Base-by-base conservation (phyloP, 805 yeast genomes). In the Priceomyces medius region DNA sequence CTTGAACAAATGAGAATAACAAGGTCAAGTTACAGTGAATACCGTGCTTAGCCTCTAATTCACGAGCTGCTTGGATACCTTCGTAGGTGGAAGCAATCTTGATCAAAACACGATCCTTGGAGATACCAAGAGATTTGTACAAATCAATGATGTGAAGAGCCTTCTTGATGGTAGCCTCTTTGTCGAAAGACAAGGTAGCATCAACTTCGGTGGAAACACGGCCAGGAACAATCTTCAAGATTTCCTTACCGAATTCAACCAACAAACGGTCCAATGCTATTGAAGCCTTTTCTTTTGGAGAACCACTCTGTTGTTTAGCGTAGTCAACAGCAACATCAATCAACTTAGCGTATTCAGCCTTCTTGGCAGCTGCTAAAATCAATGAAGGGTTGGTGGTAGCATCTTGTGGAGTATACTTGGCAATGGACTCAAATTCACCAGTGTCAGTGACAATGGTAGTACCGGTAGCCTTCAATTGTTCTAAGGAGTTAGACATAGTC, bases 181-280 rank as follows among this genome's bases (percentile, higher is more conserved):
- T 93, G 79, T 93, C 90, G 66, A 89, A 93, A 29, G 98, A 91
- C 59, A 93, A 81, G 73, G 97, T 88, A 46, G 99, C 99, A 63
- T 93, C 99, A 48, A 93, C 98, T 77, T 93, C 99, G 49, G 99
- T 93, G 45, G 97, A 89, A 45, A 93, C 99, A 76, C 98, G 85
- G 61, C 99, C 99, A 55, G 99, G 99, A 41, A 93, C 97, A 63
- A 93, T 88, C 63, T 80, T 78, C 63, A 93, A 78, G 63, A 93
- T 93, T 73, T 87, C 90, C 61, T 80, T 78, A 72, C 99, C 99
- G 66, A 93, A 93, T 73, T 90, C 98, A 51, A 93, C 96, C 60
- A 93, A 80, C 58, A 93, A 75, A 71, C 87, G 78, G 75, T 93
- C 99, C 55, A 91, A 79, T 37, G 99, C 97, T 56, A 80, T 67